Base-by-base conservation (phyloP, 306 rosid species). In the Vicia villosa region DNA sequence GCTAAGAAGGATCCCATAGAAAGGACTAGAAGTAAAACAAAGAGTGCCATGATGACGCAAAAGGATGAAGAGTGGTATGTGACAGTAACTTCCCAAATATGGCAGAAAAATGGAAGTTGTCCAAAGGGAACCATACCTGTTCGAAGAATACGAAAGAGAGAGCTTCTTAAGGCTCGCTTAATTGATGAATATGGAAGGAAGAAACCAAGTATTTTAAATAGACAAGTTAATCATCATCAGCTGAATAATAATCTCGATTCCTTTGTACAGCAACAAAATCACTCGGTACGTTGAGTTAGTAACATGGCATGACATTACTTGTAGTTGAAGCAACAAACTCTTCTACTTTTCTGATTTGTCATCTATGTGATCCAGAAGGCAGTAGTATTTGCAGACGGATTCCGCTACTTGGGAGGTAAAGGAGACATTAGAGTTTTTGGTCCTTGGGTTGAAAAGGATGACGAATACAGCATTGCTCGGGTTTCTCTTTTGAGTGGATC, bases 391-490 rank as follows among this genome's bases (percentile, higher is more conserved):
- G 45, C 91, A 16, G 6, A 14, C 0, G 96, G 96, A 16, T 72
- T 34, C 36, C 80, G 83, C 1, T 89, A 77, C 60, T 5, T 87
- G 58, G 97, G 96, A 9, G 94, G 69, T 0, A 81, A 83, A 81
- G 96, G 89, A 66, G 84, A 84, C 45, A 66, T 91, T 8, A 76
- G 38, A 55, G 64, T 88, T 3, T 81, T 64, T 80, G 70, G 45
- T 24, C 97, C 97, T 37, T 28, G 0, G 70, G 88, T 89, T 61
- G 91, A 80, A 49, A 64, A 58, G 30, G 80, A 80, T 0, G 81
- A 81, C 62, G 96, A 91, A 37, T 89, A 74, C 74, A 73, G 90
- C 58, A 85, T 86, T 46, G 75, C 86, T 0, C 86, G 87, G 64
- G 81, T 87, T 6, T 50, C 90, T 82, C 88, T 91, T 28, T 28